A percentile compares a stretch with the other conserved stretches of the same genome.
Evolutionary conservation across 345 rosid genomes (phyloP).

Genomic region (Barbarea vulgaris): DNA sequence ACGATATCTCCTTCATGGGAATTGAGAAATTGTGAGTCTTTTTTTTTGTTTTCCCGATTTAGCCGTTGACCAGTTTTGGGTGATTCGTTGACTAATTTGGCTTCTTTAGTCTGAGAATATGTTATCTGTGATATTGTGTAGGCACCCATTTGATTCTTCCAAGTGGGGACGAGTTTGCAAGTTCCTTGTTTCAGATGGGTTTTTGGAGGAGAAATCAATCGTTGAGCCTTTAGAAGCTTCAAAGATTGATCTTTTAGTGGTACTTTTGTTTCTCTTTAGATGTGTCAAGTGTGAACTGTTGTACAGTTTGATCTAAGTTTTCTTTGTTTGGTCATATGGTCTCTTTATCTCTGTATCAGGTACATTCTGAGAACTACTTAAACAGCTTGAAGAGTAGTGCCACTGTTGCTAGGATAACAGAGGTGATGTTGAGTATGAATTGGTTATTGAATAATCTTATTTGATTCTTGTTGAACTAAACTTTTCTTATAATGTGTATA

Average conservation of each 20-base stretch:
- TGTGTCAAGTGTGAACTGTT: not conserved
- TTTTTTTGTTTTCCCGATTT: not conserved
- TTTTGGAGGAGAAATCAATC: slow-evolving; percentile 54
- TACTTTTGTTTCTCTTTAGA: slow-evolving; percentile 36
- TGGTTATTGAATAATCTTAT: not conserved
- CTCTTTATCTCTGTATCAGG: slow-evolving; percentile 46
- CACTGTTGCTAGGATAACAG: slow-evolving; percentile 74
- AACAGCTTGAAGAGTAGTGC: slow-evolving; percentile 73
- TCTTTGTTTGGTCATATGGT: not conserved
- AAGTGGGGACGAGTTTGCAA: slow-evolving; percentile 90
- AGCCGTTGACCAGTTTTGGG: not conserved
- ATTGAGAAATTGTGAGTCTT: slow-evolving; percentile 80
- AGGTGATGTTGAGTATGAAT: slow-evolving; percentile 47
- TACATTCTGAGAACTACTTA: slow-evolving; percentile 77
- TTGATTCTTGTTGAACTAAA: slow-evolving; percentile 4
- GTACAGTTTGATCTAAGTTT: not conserved
- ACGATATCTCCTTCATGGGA: slow-evolving; percentile 81
- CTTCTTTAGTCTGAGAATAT: not conserved
- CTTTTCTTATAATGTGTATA: slow-evolving; percentile 33
- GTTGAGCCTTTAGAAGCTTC: slow-evolving; percentile 88
- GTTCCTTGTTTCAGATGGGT: slow-evolving; percentile 58
- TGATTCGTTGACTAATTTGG: not conserved
- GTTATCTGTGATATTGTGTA: slow-evolving; percentile 37
- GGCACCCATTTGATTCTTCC: slow-evolving; percentile 95
- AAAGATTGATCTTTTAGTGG: slow-evolving; percentile 84